A percentile compares a stretch with the other conserved stretches of the same genome.
Conservation (phyloP, 257 asterid species). For the Vinca minor region DNA sequence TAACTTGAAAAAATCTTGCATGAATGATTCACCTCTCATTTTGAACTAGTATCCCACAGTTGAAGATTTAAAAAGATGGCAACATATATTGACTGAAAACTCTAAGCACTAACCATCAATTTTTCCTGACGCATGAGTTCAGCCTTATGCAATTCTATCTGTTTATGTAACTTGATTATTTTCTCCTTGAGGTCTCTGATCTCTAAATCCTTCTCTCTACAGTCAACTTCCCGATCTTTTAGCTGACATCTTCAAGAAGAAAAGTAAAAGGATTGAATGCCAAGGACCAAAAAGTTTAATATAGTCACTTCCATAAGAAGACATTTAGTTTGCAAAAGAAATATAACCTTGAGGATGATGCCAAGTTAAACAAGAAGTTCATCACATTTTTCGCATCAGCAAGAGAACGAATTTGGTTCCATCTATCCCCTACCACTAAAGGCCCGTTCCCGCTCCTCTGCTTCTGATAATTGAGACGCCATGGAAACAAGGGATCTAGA, state of each 20-base stretch:
- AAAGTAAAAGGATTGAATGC: constrained; percentile 6
- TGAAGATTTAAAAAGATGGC: background rate
- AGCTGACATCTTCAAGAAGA: constrained; percentile 51
- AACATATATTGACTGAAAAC: background rate
- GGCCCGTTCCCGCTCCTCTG: constrained; percentile 92
- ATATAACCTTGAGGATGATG: constrained; percentile 72
- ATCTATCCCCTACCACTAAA: constrained; percentile 89
- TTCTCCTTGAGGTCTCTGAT: constrained; percentile 83
- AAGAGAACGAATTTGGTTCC: constrained; percentile 87
- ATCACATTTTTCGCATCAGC: constrained; percentile 81
- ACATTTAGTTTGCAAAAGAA: constrained; percentile 11
- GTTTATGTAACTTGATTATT: constrained; percentile 59
- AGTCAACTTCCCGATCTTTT: constrained; percentile 74
- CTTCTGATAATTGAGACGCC: constrained; percentile 97
- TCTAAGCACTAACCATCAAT: constrained; percentile 47
- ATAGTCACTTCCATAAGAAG: background rate
- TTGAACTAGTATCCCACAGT: background rate
- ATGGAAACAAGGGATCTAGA: constrained; percentile 84
- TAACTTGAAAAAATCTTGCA: background rate
- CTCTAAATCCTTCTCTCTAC: constrained; percentile 81
- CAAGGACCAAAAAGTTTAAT: constrained; percentile 12
- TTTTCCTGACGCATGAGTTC: constrained; percentile 58
- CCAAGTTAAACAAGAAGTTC: constrained; percentile 71
- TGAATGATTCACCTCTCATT: background rate
- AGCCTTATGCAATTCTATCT: constrained; percentile 56